These are phyloP conservation scores for Gamarada debralockiae DNA, from an alignment of 495 filamentous ascomycete species.

Conservation along the genomic window DNA sequence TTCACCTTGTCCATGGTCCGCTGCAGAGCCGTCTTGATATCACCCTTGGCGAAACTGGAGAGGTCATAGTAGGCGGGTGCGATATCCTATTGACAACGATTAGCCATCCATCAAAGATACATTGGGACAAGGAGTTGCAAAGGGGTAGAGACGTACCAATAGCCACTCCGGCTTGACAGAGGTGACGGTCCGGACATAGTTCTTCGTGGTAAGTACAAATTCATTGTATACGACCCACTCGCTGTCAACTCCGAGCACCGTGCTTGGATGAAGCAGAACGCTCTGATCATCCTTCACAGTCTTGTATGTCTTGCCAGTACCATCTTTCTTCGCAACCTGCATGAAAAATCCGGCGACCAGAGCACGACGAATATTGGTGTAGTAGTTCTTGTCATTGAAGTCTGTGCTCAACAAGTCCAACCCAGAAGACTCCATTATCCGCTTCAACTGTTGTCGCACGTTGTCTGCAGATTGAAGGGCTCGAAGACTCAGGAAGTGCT, in stretches of 20 bases:
- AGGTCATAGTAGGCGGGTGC: slow-evolving; percentile 90
- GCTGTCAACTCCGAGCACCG: slow-evolving; percentile 75
- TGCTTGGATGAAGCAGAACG: slow-evolving; percentile 90
- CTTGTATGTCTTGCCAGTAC: slow-evolving; percentile 72
- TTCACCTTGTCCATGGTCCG: slow-evolving; percentile 70
- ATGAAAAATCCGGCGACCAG: slow-evolving; percentile 98
- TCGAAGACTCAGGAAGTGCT: slow-evolving; percentile 92
- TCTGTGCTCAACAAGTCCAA: slow-evolving; percentile 82
- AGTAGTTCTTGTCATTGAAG: slow-evolving; percentile 96
- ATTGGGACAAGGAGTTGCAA: background rate
- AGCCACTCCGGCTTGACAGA: slow-evolving; percentile 79
- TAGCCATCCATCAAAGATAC: slow-evolving; percentile 21
- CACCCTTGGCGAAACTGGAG: slow-evolving; percentile 76
- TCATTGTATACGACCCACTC: slow-evolving; percentile 99
- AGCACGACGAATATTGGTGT: slow-evolving; percentile 91
- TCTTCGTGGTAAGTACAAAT: slow-evolving; percentile 95
- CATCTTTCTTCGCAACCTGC: slow-evolving; percentile 94
- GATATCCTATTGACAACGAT: slow-evolving; percentile 58
- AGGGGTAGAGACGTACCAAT: slow-evolving; percentile 56
- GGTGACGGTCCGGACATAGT: slow-evolving; percentile 73
- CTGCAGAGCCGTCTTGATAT: slow-evolving; percentile 73
- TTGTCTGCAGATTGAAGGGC: slow-evolving; percentile 90
- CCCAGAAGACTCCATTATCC: slow-evolving; percentile 92
- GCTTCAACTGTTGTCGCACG: slow-evolving; percentile 82
- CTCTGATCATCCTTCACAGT: slow-evolving; percentile 92